phyloP scores from a whole-genome alignment of 345 rosid species.

The Dimocarpus longan region DNA sequence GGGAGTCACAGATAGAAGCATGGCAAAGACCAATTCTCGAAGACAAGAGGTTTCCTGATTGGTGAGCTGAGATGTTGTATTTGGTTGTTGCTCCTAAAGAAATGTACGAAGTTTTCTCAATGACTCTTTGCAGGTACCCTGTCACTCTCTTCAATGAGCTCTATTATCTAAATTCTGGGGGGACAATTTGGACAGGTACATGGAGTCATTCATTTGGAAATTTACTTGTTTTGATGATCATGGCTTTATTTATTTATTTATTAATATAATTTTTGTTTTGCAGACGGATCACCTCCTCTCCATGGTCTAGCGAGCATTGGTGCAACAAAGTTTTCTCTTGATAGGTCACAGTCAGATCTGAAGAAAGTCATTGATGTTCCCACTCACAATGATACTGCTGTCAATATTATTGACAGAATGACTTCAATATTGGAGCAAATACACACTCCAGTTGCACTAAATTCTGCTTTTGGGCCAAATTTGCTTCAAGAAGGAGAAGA shows the following conservation, averaged over 20 bases:
- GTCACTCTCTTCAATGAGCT: constrained; percentile 90
- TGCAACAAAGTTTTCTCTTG: constrained; percentile 77
- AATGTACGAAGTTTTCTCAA: constrained; percentile 12
- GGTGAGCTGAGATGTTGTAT: constrained; percentile 47
- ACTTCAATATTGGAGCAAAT: constrained; percentile 60
- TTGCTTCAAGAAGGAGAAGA: constrained; percentile 91
- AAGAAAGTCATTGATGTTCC: constrained; percentile 32
- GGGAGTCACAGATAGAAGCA: constrained; percentile 85
- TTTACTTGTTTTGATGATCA: neutral
- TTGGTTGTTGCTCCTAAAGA: constrained; percentile 8
- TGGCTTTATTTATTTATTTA: neutral
- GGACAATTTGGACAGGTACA: constrained; percentile 91
- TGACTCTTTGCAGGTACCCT: constrained; percentile 63
- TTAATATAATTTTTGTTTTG: neutral
- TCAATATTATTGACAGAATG: constrained; percentile 76
- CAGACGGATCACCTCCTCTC: constrained; percentile 80
- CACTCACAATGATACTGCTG: constrained; percentile 48
- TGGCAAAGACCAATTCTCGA: constrained; percentile 94
- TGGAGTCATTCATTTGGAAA: neutral
- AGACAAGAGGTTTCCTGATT: constrained; percentile 87
- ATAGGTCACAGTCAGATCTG: constrained; percentile 47
- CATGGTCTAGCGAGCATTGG: constrained; percentile 66
- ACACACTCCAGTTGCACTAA: constrained; percentile 58
- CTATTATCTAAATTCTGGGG: constrained; percentile 88
- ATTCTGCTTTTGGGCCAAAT: constrained; percentile 88